Conservation (phyloP, 257 asterid species). For the Solanum pennellii region DNA sequence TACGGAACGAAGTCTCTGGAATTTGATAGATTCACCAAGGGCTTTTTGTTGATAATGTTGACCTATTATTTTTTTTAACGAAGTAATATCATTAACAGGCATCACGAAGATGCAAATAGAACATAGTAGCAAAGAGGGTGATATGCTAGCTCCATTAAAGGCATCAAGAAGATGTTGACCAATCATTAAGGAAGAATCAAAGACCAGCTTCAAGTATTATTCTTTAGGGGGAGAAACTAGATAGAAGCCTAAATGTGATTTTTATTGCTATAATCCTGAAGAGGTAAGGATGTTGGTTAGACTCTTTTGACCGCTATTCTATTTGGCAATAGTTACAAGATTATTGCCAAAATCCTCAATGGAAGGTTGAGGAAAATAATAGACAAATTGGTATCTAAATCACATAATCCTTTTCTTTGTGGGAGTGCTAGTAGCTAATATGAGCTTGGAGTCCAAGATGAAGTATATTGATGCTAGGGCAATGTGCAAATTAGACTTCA, state of each 20-base stretch:
- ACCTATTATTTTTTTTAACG: background rate
- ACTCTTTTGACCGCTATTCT: background rate
- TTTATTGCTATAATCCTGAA: background rate
- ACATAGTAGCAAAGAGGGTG: background rate
- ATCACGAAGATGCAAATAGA: background rate
- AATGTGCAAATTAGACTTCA: background rate
- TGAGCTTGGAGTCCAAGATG: background rate
- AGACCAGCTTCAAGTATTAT: background rate
- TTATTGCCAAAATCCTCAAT: background rate
- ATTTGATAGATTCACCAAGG: background rate
- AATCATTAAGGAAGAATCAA: background rate
- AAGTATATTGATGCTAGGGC: background rate
- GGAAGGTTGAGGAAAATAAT: background rate
- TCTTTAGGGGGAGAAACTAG: background rate
- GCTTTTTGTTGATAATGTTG: background rate
- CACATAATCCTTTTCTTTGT: background rate
- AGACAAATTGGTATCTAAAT: background rate
- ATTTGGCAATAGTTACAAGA: background rate
- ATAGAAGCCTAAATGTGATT: background rate
- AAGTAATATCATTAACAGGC: background rate
- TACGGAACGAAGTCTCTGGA: background rate
- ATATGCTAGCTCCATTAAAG: background rate
- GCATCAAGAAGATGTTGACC: background rate
- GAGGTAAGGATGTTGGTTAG: background rate
- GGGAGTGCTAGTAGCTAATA: background rate